Conservation (phyloP, 1,139 yeast genomes). For the Nakaseomyces uthaithaninus region DNA sequence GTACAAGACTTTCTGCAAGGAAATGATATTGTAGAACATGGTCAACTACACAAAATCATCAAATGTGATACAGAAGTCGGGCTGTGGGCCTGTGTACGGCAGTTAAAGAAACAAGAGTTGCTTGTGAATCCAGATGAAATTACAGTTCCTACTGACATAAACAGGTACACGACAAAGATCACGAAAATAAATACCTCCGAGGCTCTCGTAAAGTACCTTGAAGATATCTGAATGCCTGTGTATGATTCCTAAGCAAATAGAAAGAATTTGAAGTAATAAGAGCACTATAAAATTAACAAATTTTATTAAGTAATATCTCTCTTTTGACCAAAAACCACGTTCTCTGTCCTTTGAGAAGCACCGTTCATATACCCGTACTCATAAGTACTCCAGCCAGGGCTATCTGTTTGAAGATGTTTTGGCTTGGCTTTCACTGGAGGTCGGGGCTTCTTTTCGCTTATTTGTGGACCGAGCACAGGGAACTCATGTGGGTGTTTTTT, state of each 20-base stretch:
- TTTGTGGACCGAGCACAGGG: conserved; percentile 46
- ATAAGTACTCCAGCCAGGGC: conserved; percentile 44
- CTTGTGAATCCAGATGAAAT: conserved; percentile 32
- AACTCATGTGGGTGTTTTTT: conserved; percentile 37
- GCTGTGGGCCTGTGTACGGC: conserved; percentile 39
- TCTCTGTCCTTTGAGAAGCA: conserved; percentile 44
- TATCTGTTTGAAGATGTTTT: conserved; percentile 29
- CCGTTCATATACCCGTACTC: conserved; percentile 56
- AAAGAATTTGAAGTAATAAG: no score
- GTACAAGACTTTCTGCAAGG: conserved; percentile 9
- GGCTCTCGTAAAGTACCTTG: not conserved
- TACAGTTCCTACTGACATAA: conserved; percentile 28
- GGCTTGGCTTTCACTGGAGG: conserved; percentile 34
- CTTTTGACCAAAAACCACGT: conserved; percentile 43
- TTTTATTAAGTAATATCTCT: conserved; percentile 35
- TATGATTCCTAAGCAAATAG: not conserved
- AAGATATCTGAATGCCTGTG: not conserved
- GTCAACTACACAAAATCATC: conserved; percentile 30
- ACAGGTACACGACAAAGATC: conserved; percentile 27
- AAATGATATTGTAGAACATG: conserved; percentile 8
- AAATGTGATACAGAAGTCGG: conserved; percentile 36
- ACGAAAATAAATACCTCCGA: conserved; percentile 12
- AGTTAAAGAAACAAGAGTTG: conserved; percentile 32
- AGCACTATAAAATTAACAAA: no score
- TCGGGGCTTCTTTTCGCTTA: conserved; percentile 33